Conservation (phyloP, 305 asterid species). For the Fraxinus paxiana region DNA sequence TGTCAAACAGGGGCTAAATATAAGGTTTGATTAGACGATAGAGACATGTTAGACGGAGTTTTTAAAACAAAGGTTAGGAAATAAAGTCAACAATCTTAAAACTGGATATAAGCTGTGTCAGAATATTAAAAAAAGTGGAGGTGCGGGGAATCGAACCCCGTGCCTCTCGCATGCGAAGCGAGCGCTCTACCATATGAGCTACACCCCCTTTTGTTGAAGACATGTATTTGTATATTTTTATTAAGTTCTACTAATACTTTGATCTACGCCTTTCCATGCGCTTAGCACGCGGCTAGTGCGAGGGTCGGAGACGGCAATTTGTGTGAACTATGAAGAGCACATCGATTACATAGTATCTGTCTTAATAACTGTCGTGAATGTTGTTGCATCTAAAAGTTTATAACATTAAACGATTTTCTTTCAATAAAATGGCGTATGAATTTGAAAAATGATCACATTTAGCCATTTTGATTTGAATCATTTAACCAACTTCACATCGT, state of each 20-base stretch:
- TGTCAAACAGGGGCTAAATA: too few relatives aligned
- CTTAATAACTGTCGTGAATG: background rate
- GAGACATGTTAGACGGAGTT: background rate
- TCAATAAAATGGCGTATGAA: background rate
- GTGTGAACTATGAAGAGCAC: background rate
- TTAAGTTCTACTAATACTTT: background rate
- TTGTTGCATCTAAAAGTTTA: background rate
- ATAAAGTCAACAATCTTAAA: background rate
- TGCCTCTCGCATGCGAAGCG: slow-evolving; percentile 99
- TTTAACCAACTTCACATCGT: background rate
- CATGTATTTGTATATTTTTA: background rate
- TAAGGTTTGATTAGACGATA: background rate
- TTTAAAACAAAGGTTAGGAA: background rate
- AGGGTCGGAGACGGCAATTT: background rate
- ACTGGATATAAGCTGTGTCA: background rate
- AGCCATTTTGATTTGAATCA: background rate
- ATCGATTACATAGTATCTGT: background rate
- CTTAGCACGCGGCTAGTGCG: background rate
- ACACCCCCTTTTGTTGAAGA: background rate
- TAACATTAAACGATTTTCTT: background rate
- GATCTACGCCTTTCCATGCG: background rate
- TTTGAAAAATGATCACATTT: background rate
- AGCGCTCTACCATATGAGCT: slow-evolving; percentile 85
- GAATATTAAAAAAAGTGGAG: slow-evolving; percentile 38
- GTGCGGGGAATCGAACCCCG: slow-evolving; percentile 99